Conservation (phyloP, 2,329 filamentous ascomycete species). For the Capronia americana region DNA sequence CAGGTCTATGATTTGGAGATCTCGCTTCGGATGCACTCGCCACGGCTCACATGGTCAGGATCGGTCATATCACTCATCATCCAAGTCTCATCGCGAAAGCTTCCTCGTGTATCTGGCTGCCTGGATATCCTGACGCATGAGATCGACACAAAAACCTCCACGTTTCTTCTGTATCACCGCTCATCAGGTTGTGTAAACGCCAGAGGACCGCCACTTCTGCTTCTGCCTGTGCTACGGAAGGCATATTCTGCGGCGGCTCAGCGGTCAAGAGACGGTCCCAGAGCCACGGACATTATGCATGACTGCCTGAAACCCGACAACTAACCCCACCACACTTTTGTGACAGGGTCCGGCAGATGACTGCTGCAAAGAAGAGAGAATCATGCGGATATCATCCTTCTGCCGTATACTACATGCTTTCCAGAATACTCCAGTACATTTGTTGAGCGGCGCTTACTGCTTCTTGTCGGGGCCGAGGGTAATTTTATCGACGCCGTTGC, state of each 20-base stretch:
- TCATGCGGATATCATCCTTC: conserved; percentile 5
- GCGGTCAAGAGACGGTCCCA: conserved; percentile 3
- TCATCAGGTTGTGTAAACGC: background rate
- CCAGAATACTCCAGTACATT: conserved; percentile 2
- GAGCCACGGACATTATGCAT: conserved; percentile 28
- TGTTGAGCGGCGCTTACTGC: background rate
- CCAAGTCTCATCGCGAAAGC: background rate
- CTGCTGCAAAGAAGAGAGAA: background rate
- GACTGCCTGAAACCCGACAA: conserved; percentile 14
- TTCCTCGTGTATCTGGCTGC: background rate
- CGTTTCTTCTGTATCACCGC: background rate
- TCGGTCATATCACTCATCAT: background rate
- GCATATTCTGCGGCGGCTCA: background rate
- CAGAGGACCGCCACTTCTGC: background rate
- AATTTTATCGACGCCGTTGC: background rate
- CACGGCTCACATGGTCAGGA: background rate
- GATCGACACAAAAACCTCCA: background rate
- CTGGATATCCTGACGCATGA: background rate
- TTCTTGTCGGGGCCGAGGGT: background rate
- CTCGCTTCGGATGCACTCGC: background rate
- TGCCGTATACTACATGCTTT: background rate
- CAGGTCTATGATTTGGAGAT: background rate
- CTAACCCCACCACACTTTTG: conserved; percentile 9
- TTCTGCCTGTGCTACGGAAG: conserved; percentile 2
- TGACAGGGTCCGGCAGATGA: conserved; percentile 13